Percentiles rank a stretch among this genome's conserved stretches.
phyloP scores from a whole-genome alignment of 129 eudicot species.

The Daucus carota region DNA sequence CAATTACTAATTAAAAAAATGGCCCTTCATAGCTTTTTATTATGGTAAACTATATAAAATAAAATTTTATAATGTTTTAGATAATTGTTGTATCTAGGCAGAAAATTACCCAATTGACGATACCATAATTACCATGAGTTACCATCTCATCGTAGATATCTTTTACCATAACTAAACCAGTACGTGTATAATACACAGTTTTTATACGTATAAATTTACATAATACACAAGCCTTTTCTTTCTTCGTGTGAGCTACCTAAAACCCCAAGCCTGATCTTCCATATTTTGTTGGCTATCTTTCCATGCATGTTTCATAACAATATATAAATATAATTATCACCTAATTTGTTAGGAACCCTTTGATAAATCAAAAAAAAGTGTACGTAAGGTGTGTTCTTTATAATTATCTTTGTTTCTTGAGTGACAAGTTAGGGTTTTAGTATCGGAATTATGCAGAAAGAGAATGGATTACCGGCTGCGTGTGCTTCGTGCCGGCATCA shows the following conservation, averaged over 20 bases:
- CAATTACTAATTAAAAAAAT: too few relatives aligned
- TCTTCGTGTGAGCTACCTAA: constrained; percentile 6
- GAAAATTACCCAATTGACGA: too few relatives aligned
- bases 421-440: not conserved
- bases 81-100: too few relatives aligned
- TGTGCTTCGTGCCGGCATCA: constrained; percentile 99
- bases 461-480: constrained; percentile 40
- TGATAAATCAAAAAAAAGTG: too few relatives aligned
- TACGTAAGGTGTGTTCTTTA: too few relatives aligned
- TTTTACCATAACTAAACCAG: not conserved
- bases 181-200: not conserved
- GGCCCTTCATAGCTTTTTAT: too few relatives aligned
- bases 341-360: too few relatives aligned
- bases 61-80: too few relatives aligned
- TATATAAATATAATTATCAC: not conserved
- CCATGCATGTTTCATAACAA: not conserved
- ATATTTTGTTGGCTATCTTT: not conserved
- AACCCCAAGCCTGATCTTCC: not conserved
- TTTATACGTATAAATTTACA: not conserved
- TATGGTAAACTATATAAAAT: too few relatives aligned
- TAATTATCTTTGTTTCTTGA: not conserved
- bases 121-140: not conserved
- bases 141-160: not conserved
- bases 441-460: constrained; percentile 18
- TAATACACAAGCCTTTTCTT: not conserved